A percentile compares a stretch with the other conserved stretches of the same genome.
These are phyloP conservation scores for Fusarium poae DNA, from an alignment of 2,329 filamentous ascomycete genomes.

Conservation along the genomic window DNA sequence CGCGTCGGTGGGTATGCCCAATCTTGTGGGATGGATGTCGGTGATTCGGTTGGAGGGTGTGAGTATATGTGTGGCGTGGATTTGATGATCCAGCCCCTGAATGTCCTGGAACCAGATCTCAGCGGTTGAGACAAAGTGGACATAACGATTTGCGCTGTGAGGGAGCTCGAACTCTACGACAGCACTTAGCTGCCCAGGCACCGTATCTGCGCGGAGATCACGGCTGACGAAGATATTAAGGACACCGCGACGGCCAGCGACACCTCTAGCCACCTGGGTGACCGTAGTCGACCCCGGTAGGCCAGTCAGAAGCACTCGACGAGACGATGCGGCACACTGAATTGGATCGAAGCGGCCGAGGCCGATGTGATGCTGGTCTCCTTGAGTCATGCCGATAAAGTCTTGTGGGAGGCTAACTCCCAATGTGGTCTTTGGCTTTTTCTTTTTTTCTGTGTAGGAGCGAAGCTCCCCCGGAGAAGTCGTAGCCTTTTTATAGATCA, in stretches of 20 bases:
- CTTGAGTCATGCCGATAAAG: neutral
- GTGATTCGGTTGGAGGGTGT: neutral
- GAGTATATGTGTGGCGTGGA: rapidly evolving
- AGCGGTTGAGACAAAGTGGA: neutral
- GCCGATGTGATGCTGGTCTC: too few species aligned
- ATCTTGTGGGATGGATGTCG: neutral
- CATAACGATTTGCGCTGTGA: neutral
- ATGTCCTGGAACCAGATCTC: neutral
- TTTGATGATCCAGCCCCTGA: neutral
- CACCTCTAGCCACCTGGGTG: constrained; percentile 39
- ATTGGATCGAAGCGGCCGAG: too few species aligned
- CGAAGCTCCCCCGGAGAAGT: too few species aligned
- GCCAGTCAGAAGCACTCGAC: constrained; percentile 44
- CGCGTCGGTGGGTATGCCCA: rapidly evolving
- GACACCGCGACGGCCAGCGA: constrained; percentile 34
- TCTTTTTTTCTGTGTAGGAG: too few species aligned
- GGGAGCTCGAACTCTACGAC: constrained; percentile 40
- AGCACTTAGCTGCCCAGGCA: neutral
- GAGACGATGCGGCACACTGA: constrained; percentile 9
- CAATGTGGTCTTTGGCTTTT: too few species aligned
- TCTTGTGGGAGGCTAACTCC: neutral
- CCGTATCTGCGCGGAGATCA: neutral
- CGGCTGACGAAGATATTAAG: constrained; percentile 1
- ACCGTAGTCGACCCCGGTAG: constrained; percentile 28
- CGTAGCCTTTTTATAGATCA: neutral